Conservation (phyloP, 257 asterid genomes). For the Lavandula angustifolia region DNA sequence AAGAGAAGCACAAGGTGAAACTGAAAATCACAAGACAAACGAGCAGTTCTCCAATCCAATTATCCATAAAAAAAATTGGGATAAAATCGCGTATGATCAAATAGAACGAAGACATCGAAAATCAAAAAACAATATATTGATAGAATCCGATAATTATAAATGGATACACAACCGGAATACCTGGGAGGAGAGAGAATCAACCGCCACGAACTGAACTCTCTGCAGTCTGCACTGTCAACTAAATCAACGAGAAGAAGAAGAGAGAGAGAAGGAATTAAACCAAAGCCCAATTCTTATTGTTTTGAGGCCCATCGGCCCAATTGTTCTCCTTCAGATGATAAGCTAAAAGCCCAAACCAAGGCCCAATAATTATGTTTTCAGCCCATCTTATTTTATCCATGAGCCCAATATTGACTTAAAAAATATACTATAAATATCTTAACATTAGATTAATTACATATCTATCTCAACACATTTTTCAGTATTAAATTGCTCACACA, state of each 20-base stretch:
- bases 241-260: not conserved
- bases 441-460: too few species aligned
- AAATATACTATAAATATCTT: too few species aligned
- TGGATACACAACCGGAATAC: not conserved
- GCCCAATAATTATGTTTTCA: too few species aligned
- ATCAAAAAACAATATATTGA: not conserved
- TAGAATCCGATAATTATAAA: not conserved
- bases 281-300: not conserved
- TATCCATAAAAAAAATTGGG: not conserved
- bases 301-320: conserved; percentile 7
- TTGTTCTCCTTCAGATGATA: too few species aligned
- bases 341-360: too few species aligned
- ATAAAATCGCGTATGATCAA: conserved; percentile 8
- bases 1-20: not conserved
- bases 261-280: not conserved
- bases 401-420: not conserved
- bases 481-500: too few species aligned
- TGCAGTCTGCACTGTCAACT: conserved; percentile 14
- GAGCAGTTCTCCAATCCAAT: not conserved
- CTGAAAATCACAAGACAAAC: not conserved
- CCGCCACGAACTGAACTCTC: not conserved
- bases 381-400: not conserved
- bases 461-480: too few species aligned
- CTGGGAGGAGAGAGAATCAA: conserved; percentile 4
- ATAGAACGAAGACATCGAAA: not conserved